A percentile compares a stretch with the other conserved stretches of the same genome.
These are phyloP conservation scores for Salvia miltiorrhiza DNA, from an alignment of 257 asterid genomes.

Conservation along the genomic window DNA sequence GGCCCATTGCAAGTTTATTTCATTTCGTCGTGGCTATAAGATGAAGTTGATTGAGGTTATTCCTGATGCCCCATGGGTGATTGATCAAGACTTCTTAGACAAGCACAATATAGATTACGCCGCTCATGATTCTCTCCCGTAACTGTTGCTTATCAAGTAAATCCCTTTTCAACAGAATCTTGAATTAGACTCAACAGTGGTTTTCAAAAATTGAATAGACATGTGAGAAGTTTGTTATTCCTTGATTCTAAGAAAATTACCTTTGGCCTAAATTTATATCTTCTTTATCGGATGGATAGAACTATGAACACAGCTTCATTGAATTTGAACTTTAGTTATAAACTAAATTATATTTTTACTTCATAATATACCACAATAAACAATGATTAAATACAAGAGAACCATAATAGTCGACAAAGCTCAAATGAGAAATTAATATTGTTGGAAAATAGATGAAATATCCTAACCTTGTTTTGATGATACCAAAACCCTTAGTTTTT, in stretches of 20 bases:
- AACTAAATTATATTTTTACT: no score
- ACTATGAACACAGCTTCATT: no score
- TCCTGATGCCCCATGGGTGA: conserved; percentile 97
- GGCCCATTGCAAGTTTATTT: conserved; percentile 84
- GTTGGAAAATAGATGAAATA: no score
- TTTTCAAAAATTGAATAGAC: background rate
- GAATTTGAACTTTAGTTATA: no score
- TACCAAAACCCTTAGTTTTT: no score
- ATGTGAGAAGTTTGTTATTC: background rate
- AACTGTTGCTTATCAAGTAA: conserved; percentile 30
- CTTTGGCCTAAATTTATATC: background rate
- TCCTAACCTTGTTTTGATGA: no score
- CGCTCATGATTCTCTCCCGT: conserved; percentile 98
- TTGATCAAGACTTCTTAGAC: conserved; percentile 87
- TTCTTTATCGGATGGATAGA: no score
- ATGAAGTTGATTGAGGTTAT: conserved; percentile 68
- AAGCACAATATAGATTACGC: conserved; percentile 77
- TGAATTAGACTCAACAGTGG: background rate
- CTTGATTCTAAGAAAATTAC: background rate
- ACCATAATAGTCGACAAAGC: no score
- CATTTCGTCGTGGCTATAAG: background rate
- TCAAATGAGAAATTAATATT: no score
- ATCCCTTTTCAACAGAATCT: background rate
- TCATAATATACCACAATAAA: no score
- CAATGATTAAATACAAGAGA: no score